phyloP scores from a whole-genome alignment of 345 rosid genomes.

The Kernera saxatilis region DNA sequence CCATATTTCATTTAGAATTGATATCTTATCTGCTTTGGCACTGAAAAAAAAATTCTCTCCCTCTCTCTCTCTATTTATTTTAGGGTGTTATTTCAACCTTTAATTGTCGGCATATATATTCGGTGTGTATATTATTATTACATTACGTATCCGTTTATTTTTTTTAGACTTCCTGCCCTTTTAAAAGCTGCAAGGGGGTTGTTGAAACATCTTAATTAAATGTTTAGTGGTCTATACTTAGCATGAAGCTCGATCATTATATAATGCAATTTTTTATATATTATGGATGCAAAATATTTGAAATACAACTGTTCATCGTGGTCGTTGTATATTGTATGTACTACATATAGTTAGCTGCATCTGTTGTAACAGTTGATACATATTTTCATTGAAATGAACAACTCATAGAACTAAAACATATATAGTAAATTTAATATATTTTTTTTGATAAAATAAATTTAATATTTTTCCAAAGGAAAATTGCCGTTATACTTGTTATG shows the following conservation, averaged over 20 bases:
- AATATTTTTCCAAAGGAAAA: too few relatives aligned
- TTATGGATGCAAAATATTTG: too few relatives aligned
- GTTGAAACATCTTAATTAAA: constrained; percentile 10
- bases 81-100: background rate
- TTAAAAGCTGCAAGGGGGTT: constrained; percentile 14
- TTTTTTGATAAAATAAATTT: too few relatives aligned
- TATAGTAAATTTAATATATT: too few relatives aligned
- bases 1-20: constrained; percentile 26
- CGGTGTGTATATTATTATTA: background rate
- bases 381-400: background rate
- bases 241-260: background rate
- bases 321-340: too few relatives aligned
- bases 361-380: too few relatives aligned
- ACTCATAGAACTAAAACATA: background rate
- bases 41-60: constrained; percentile 18
- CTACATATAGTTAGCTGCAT: too few relatives aligned
- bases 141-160: background rate
- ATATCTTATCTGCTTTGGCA: constrained; percentile 31
- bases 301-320: too few relatives aligned
- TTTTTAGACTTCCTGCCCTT: background rate
- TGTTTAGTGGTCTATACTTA: background rate
- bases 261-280: background rate
- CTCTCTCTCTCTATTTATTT: background rate
- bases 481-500: too few relatives aligned
- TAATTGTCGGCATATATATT: constrained; percentile 25